Evolutionary conservation across 495 filamentous ascomycete species (phyloP), one percentile per base, ranked within the genome.

Genomic region (Hypoxylon intermedium): DNA sequence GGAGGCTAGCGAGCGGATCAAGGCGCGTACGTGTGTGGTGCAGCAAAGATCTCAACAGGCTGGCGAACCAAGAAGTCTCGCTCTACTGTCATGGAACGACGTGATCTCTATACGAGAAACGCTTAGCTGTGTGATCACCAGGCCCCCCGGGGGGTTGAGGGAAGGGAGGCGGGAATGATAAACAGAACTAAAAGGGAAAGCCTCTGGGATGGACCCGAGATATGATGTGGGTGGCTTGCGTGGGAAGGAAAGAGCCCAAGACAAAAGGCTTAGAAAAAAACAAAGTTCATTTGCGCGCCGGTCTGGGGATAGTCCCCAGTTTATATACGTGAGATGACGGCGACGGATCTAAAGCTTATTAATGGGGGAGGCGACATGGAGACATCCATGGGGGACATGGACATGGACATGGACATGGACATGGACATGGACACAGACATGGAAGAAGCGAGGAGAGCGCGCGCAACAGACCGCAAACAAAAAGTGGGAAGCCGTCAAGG

Each of bases 211-310:
- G 48, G 23, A 21, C 21, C 16, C 43, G 28, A 12, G 45, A 9
- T 52, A 54, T 64, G 60, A 64, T 54, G 60, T 59, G 38, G 31
- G 60, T 64, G 60, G 60, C 60, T 64, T 64, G 21, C 23, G 43
- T 31, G 43, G 31, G 13, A 46, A 21, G 33, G n/a, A 36, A 31
- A 37, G 36, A 38, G 31, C 44, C 60, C 49, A 49, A 59, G 60
- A 64, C 60, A 64, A 56, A 59, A 42, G 51, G 37, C 45, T 53
- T 48, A 50, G 45, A 38, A 51, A 40, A 44, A 55, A 37, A 40
- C 7, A 37, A 36, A 21, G 55, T 33, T 30, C 47, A 50, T 57
- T 18, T 53, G 45, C 18, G 57, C 50, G 49, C 61, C 61, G 55
- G 55, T 56, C 61, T 65, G 61, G 61, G 61, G 61, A 65, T 60